A percentile compares a stretch with the other conserved stretches of the same genome.
Conservation (phyloP, 192 early-diverging fungal species). For the Mortierella alpina region DNA sequence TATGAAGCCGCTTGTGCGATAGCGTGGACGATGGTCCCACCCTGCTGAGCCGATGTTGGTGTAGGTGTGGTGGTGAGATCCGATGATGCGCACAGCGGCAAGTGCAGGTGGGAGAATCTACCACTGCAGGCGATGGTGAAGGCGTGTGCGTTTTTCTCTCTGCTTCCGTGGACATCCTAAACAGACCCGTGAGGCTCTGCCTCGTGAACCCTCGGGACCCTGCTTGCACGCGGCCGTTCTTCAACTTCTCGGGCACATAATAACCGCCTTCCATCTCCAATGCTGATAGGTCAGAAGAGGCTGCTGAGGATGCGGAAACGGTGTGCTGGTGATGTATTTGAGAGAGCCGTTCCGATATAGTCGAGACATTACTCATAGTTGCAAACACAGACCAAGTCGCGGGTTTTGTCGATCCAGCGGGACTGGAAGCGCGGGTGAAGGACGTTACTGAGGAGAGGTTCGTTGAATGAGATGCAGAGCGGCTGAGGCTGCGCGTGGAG, state of each 20-base stretch:
- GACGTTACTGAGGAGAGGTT: not conserved
- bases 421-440: not conserved
- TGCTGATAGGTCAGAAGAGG: not conserved
- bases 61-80: not conserved
- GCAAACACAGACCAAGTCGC: slow-evolving; percentile 27
- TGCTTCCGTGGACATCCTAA: no score
- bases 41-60: not conserved
- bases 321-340: not conserved
- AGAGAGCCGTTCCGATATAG: slow-evolving; percentile 6
- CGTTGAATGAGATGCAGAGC: not conserved
- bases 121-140: no score
- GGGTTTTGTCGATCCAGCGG: not conserved
- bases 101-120: not conserved
- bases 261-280: not conserved
- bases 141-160: no score
- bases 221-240: no score
- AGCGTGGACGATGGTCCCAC: not conserved
- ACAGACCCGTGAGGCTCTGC: no score
- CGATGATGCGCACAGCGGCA: slow-evolving; percentile 16
- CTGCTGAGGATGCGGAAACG: not conserved
- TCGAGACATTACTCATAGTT: slow-evolving; percentile 19
- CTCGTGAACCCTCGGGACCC: no score
- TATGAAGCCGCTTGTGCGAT: slow-evolving; percentile 12
- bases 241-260: no score
- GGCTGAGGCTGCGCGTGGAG: no score